Conservation (phyloP, 768 basidiomycete species). For the Xerocomellus dryophilus region DNA sequence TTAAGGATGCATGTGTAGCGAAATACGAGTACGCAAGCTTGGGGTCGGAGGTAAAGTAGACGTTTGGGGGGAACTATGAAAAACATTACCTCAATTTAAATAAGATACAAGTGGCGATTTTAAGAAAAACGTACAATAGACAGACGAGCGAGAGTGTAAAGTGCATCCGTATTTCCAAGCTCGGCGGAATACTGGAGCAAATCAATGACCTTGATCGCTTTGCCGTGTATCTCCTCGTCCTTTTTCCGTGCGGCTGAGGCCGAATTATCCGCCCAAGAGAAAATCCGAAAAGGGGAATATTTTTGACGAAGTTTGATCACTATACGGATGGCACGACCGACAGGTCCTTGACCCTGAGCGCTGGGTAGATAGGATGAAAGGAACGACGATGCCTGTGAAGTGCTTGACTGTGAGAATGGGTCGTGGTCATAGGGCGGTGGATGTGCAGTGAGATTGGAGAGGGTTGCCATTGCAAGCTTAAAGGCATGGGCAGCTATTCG, state of each 20-base stretch:
- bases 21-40: conserved; percentile 62
- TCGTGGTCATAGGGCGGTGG: conserved; percentile 57
- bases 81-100: neutral
- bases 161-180: conserved; percentile 69
- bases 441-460: conserved; percentile 61
- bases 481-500: conserved; percentile 66
- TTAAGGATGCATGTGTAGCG: conserved; percentile 55
- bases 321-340: conserved; percentile 69
- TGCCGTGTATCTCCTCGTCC: conserved; percentile 65
- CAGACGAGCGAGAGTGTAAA: conserved; percentile 63
- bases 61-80: conserved; percentile 68
- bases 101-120: neutral
- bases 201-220: conserved; percentile 80
- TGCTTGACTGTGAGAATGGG: conserved; percentile 35
- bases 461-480: conserved; percentile 67
- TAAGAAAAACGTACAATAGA: conserved; percentile 53
- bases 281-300: conserved; percentile 45
- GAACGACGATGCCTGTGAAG: conserved; percentile 46
- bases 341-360: conserved; percentile 72
- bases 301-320: conserved; percentile 62
- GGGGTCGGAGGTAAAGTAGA: conserved; percentile 61
- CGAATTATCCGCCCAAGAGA: conserved; percentile 42
- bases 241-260: conserved; percentile 45
- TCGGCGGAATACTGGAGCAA: conserved; percentile 78
- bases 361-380: conserved; percentile 67